Evolutionary conservation across 1,139 yeast species (phyloP).

Genomic region (Meyerozyma athensensis): DNA sequence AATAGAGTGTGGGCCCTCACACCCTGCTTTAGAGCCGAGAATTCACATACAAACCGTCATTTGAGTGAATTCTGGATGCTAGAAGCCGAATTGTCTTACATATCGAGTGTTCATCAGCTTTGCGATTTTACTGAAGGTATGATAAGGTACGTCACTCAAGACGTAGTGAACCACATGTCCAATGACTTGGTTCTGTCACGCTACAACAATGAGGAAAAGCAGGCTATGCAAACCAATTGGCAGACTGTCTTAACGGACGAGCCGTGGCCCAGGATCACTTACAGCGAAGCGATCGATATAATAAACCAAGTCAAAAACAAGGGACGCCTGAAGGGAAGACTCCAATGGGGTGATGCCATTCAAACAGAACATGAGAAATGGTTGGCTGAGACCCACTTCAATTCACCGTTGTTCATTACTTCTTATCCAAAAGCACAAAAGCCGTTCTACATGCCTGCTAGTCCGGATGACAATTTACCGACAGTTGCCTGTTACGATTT

Average conservation of each 20-base stretch:
- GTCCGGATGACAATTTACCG: conserved; percentile 30
- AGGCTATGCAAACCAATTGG: conserved; percentile 17
- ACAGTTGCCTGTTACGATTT: conserved; percentile 92
- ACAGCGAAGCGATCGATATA: conserved; percentile 62
- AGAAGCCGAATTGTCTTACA: conserved; percentile 82
- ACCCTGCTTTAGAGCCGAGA: conserved; percentile 94
- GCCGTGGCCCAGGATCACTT: conserved; percentile 71
- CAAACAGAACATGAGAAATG: conserved; percentile 89
- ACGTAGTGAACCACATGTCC: conserved; percentile 22
- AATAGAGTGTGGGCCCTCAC: conserved; percentile 83
- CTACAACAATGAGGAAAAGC: conserved; percentile 29
- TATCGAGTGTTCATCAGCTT: conserved; percentile 53
- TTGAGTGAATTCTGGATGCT: conserved; percentile 97
- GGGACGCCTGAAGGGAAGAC: conserved; percentile 20
- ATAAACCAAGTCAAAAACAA: conserved; percentile 35
- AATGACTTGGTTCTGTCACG: conserved; percentile 42
- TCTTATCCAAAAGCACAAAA: conserved; percentile 78
- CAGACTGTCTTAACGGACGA: conserved; percentile 25
- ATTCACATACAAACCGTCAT: conserved; percentile 86
- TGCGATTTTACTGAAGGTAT: conserved; percentile 65
- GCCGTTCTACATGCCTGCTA: conserved; percentile 89
- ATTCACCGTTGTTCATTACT: conserved; percentile 81
- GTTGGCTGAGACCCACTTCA: conserved; percentile 66
- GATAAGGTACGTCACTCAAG: conserved; percentile 52
- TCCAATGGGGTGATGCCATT: conserved; percentile 67